A percentile compares a stretch with the other conserved stretches of the same genome.
Evolutionary conservation across 352 stramenopile genomes (phyloP).

Genomic region (Phytophthora sojae): DNA sequence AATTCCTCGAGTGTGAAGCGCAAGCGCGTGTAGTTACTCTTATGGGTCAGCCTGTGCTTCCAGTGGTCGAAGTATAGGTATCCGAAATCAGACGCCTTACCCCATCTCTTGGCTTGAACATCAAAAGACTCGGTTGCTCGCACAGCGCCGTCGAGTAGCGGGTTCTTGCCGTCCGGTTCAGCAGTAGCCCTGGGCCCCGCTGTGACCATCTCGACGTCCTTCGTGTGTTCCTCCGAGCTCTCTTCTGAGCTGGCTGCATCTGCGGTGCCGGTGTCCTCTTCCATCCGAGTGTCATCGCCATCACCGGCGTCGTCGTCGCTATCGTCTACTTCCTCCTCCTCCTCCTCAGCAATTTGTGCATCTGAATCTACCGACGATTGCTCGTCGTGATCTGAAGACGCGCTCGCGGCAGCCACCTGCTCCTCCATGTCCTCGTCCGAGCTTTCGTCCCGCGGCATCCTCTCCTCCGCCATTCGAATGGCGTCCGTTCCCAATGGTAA

Average conservation of each 20-base stretch:
- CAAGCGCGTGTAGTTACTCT: conserved; percentile 42
- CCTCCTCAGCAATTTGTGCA: conserved; percentile 14
- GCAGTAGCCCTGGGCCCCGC: neutral
- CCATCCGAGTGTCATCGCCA: neutral
- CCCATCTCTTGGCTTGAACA: conserved; percentile 39
- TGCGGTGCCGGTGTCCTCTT: neutral
- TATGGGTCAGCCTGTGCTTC: conserved; percentile 43
- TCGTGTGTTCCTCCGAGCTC: neutral
- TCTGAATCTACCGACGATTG: neutral
- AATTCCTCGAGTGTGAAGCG: conserved; percentile 56
- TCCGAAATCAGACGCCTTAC: neutral
- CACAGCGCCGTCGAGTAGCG: conserved; percentile 36
- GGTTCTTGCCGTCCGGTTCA: conserved; percentile 14
- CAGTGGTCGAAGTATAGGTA: conserved; percentile 68
- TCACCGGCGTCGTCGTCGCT: neutral
- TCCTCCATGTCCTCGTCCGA: neutral
- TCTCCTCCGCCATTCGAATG: conserved; percentile 6
- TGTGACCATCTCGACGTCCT: neutral
- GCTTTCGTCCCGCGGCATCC: neutral
- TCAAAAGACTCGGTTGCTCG: conserved; percentile 43
- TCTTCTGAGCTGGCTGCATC: neutral
- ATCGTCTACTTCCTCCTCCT: conserved; percentile 8
- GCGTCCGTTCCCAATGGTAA: neutral
- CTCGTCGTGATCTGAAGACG: neutral
- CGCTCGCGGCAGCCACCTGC: neutral